Evolutionary conservation across 176 grass and related monocot species (phyloP).

Genomic region (Echinochloa phyllopogon): DNA sequence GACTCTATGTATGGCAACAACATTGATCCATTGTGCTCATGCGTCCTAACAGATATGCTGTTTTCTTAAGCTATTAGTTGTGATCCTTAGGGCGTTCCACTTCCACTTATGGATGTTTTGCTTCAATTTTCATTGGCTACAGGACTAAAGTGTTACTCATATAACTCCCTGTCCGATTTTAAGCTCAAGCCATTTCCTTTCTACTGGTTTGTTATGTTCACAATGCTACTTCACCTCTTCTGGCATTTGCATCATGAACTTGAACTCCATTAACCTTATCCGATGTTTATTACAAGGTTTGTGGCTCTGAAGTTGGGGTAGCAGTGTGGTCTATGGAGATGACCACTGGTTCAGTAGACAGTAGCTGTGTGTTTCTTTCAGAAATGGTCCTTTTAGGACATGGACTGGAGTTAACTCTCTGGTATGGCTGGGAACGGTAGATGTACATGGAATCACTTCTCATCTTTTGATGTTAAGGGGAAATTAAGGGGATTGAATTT

Average conservation of each 20-base stretch:
- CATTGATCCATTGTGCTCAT: constrained; percentile 9
- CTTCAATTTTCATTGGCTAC: background rate
- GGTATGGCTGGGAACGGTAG: background rate
- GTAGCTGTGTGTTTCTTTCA: background rate
- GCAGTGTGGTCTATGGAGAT: constrained; percentile 10
- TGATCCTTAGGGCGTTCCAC: constrained; percentile 16
- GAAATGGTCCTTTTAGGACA: background rate
- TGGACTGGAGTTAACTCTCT: background rate
- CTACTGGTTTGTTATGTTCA: background rate
- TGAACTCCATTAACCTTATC: background rate
- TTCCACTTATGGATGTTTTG: constrained; percentile 4
- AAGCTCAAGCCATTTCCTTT: background rate
- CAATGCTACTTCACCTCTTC: background rate
- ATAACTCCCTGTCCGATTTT: background rate
- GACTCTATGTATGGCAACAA: constrained; percentile 13
- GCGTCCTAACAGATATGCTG: constrained; percentile 21
- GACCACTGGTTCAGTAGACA: constrained; percentile 19
- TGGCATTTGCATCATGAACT: background rate
- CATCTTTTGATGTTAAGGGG: background rate
- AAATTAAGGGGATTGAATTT: background rate
- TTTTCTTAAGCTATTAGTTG: background rate
- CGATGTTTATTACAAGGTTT: background rate
- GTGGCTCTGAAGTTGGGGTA: constrained; percentile 1
- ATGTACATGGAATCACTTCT: background rate
- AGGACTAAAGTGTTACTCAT: background rate